Percentiles rank a stretch among this genome's conserved stretches.
phyloP scores from a whole-genome alignment of 2,329 filamentous ascomycete species.

The Metarhizium album region DNA sequence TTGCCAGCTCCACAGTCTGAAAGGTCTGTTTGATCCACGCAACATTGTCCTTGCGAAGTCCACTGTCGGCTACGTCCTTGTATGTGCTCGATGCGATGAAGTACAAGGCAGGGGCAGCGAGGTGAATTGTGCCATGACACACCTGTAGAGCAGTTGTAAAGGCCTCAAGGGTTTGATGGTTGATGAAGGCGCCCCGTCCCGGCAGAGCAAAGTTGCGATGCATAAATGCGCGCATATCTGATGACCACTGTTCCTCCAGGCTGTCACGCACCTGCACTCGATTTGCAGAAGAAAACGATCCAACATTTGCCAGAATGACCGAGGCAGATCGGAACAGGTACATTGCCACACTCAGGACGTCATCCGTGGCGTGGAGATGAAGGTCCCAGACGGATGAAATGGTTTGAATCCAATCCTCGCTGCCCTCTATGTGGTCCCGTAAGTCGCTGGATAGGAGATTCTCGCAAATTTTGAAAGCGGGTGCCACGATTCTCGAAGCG shows the following conservation, averaged over 20 bases:
- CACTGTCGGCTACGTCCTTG: slow-evolving; percentile 14
- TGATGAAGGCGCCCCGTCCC: slow-evolving; percentile 35
- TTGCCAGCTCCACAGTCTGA: slow-evolving; percentile 18
- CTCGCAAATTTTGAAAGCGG: slow-evolving; percentile 35
- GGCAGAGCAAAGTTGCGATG: slow-evolving; percentile 41
- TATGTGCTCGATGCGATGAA: slow-evolving; percentile 25
- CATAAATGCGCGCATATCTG: slow-evolving; percentile 37
- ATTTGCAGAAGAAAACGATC: slow-evolving; percentile 16
- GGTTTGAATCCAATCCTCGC: slow-evolving; percentile 36
- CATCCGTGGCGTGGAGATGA: slow-evolving; percentile 37
- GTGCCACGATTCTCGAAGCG: slow-evolving; percentile 32
- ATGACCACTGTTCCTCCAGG: slow-evolving; percentile 28
- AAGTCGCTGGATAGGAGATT: slow-evolving; percentile 23
- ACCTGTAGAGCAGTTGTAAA: slow-evolving; percentile 31
- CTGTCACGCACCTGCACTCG: slow-evolving; percentile 7
- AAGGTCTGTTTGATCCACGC: slow-evolving; percentile 29
- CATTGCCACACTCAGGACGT: slow-evolving; percentile 37
- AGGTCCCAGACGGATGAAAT: slow-evolving; percentile 40
- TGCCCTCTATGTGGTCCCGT: slow-evolving; percentile 23
- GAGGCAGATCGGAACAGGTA: slow-evolving; percentile 30
- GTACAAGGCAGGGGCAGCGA: slow-evolving; percentile 35
- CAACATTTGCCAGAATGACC: slow-evolving; percentile 30
- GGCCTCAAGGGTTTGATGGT: slow-evolving; percentile 28
- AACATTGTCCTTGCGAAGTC: slow-evolving; percentile 22
- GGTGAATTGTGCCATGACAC: slow-evolving; percentile 22